Evolutionary conservation across 2,329 filamentous ascomycete genomes (phyloP), one percentile per base, ranked within the genome.

Genomic region (Fusarium drepaniforme): DNA sequence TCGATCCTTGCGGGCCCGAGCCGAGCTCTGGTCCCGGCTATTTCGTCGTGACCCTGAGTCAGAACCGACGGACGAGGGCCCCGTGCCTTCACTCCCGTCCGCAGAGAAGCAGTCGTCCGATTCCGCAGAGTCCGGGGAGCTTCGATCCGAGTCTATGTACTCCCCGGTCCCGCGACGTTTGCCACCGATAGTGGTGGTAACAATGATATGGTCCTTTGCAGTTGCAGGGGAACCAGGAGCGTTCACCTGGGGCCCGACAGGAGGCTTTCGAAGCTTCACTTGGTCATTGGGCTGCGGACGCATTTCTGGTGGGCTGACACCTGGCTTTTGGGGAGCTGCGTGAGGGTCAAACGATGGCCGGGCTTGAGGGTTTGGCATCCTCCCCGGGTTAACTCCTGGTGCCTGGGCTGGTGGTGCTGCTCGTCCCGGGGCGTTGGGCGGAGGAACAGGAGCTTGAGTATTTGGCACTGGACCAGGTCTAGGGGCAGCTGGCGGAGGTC

Each of bases 41-140:
- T 30, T 58, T 35, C 59, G 70, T n/a, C 38, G 51, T 18, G 37
- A 64, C 33, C 46, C 64, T n/a, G 60, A 46, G 18, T 40, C 60
- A 33, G 73, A 75, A 40, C 62, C 63, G 62, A 75, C 46, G 8
- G 73, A 74, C 11, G 73, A 75, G 13, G 70, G 73, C 28, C 37
- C 62, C 61, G 73, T 75, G 35, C 56, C 73, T 44, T 71, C 73
- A 7, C 73, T 75, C 44, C 64, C 73, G 16, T 56, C 58, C 21
- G 57, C 73, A 16, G 73, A 75, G 57, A 57, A 71, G 21, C 35
- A 18, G 3, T 57, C 58, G 21, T 75, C 64, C 5, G 73, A 75
- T 38, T 16, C 28, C 21, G 38, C 60, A 23, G 70, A 74, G n/a
- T 15, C 8, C 13, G 35, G 53, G 33, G 53, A 63, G 46, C 67